These are phyloP conservation scores for Isatis tinctoria DNA, from an alignment of 345 rosid species.

Conservation along the genomic window DNA sequence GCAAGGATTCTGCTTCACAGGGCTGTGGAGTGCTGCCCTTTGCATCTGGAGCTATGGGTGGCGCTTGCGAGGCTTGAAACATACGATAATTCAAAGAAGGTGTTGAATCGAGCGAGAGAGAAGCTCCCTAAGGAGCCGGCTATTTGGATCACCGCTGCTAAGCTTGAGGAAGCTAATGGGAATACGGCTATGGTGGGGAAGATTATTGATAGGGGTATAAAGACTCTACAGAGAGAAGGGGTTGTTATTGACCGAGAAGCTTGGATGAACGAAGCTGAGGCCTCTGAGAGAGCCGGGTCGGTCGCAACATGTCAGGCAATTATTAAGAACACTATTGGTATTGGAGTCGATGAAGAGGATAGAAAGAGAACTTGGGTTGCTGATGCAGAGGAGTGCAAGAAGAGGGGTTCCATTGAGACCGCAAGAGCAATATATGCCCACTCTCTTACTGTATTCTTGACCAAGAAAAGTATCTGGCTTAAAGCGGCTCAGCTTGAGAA, in stretches of 20 bases:
- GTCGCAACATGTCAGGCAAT: conserved; percentile 84
- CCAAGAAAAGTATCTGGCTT: conserved; percentile 94
- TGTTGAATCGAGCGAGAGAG: conserved; percentile 69
- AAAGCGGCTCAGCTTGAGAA: conserved; percentile 97
- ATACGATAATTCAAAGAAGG: conserved; percentile 69
- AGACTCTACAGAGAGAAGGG: conserved; percentile 83
- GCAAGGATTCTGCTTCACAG: conserved; percentile 74
- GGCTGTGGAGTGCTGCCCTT: conserved; percentile 94
- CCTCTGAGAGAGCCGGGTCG: conserved; percentile 81
- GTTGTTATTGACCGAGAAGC: conserved; percentile 78
- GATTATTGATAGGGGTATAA: conserved; percentile 88
- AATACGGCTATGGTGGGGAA: conserved; percentile 71
- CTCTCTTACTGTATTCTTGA: conserved; percentile 78
- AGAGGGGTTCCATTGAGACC: conserved; percentile 85
- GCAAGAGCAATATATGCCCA: conserved; percentile 88
- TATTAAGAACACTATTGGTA: conserved; percentile 63
- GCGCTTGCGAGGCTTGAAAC: conserved; percentile 87
- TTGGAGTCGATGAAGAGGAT: conserved; percentile 96
- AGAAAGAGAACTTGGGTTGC: conserved; percentile 98
- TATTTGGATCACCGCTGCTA: conserved; percentile 92
- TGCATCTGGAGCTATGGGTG: conserved; percentile 85
- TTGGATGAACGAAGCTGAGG: conserved; percentile 97
- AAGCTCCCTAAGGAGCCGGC: conserved; percentile 83
- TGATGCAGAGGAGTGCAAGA: conserved; percentile 96
- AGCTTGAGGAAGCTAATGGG: conserved; percentile 92